A percentile compares a stretch with the other conserved stretches of the same genome.
Evolutionary conservation across 257 asterid genomes (phyloP).

Genomic region (Gentiana dahurica): DNA sequence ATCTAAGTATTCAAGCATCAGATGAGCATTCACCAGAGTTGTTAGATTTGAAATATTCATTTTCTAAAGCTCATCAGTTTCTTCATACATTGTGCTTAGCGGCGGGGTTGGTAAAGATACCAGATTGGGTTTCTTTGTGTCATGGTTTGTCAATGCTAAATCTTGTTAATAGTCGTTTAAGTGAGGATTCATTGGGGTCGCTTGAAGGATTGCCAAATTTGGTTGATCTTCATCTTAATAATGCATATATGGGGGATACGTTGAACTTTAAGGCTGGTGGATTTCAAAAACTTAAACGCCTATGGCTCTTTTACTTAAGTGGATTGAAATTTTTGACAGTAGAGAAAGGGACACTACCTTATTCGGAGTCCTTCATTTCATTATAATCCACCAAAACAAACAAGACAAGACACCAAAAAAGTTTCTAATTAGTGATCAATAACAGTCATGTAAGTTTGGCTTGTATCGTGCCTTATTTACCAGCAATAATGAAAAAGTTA

Average conservation of each 20-base stretch:
- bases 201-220: constrained; percentile 4
- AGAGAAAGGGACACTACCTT: constrained; percentile 13
- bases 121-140: constrained; percentile 16
- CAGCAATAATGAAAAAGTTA: no score
- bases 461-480: no score
- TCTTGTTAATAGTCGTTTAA: not conserved
- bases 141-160: not conserved
- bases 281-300: not conserved
- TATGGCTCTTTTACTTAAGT: not conserved
- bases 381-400: no score
- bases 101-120: constrained; percentile 13
- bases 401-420: no score
- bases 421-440: no score
- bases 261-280: not conserved
- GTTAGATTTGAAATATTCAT: not conserved
- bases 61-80: constrained; percentile 4
- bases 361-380: not conserved
- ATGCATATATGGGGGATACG: not conserved
- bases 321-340: not conserved
- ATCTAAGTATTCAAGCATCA: not conserved
- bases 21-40: not conserved
- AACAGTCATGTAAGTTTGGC: no score
- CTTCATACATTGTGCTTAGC: not conserved
- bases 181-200: not conserved
- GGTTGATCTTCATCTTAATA: not conserved